Conservation (phyloP, 352 stramenopile species). For the Phytopythium kandeliae region DNA sequence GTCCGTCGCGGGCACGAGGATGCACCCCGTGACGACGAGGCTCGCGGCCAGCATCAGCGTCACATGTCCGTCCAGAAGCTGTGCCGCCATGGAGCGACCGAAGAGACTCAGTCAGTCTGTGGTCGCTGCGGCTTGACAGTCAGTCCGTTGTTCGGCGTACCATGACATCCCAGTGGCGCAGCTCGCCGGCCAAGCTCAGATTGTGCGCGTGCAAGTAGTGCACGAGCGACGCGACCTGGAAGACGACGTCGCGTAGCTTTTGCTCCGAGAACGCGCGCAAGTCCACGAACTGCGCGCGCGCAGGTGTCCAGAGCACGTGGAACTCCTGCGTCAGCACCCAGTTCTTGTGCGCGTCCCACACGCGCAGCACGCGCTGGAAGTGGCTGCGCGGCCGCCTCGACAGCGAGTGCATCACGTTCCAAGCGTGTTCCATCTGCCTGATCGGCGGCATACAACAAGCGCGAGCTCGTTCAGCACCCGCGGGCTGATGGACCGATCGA, state of each 20-base stretch:
- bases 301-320: constrained; percentile 18
- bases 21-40: constrained; percentile 44
- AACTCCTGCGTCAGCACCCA: constrained; percentile 60
- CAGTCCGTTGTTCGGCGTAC: too few species aligned
- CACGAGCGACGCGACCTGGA: constrained; percentile 45
- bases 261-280: constrained; percentile 29
- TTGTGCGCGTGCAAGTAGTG: constrained; percentile 55
- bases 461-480: too few species aligned
- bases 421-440: constrained; percentile 43
- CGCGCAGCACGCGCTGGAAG: constrained; percentile 41
- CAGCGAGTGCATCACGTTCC: constrained; percentile 27
- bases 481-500: too few species aligned
- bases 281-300: constrained; percentile 20
- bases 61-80: constrained; percentile 33
- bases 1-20: constrained; percentile 32
- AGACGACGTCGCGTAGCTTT: constrained; percentile 35
- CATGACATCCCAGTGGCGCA: constrained; percentile 43
- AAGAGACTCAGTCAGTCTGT: too few species aligned
- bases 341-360: constrained; percentile 42
- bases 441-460: not conserved
- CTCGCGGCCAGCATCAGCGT: constrained; percentile 35
- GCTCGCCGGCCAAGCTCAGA: constrained; percentile 43
- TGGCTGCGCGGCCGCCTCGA: constrained; percentile 13
- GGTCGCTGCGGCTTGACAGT: too few species aligned
- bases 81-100: too few species aligned